Percentiles rank a stretch among this genome's conserved stretches.
Conservation (phyloP, 148 eudicot genomes). For the Arctostaphylos glauca region DNA sequence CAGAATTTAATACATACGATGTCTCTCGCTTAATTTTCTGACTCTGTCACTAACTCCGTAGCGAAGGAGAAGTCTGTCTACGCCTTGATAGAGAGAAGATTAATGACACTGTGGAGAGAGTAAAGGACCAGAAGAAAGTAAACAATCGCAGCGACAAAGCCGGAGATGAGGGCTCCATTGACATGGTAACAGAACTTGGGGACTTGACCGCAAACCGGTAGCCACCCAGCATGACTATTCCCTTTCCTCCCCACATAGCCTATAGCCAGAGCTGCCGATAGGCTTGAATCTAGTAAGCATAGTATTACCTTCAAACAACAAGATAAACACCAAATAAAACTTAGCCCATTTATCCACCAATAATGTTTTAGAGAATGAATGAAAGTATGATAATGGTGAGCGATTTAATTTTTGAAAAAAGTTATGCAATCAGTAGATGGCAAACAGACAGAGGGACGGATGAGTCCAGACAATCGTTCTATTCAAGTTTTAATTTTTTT, state of each 20-base stretch:
- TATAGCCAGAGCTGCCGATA: constrained; percentile 22
- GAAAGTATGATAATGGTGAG: too few relatives aligned
- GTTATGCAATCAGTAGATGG: too few relatives aligned
- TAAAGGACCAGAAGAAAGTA: constrained; percentile 15
- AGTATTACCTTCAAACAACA: neutral
- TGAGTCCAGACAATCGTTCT: too few relatives aligned
- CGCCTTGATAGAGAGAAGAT: neutral
- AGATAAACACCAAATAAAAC: neutral
- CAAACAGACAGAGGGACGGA: too few relatives aligned
- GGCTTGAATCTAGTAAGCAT: constrained; percentile 12
- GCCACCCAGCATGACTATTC: constrained; percentile 22
- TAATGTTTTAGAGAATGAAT: too few relatives aligned
- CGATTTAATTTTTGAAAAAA: too few relatives aligned
- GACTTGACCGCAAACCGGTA: constrained; percentile 21
- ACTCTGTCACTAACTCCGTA: neutral
- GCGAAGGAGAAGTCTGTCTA: neutral
- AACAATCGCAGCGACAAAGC: constrained; percentile 6
- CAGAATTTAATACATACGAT: neutral
- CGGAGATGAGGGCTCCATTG: constrained; percentile 15
- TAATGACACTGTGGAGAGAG: constrained; percentile 12
- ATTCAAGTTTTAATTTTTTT: too few relatives aligned
- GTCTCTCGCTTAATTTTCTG: neutral
- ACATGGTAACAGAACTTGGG: constrained; percentile 18
- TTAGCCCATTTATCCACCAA: neutral
- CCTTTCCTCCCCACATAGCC: constrained; percentile 25